phyloP scores from a whole-genome alignment of 2,329 filamentous ascomycete genomes.

The Chaetomium strumarium region DNA sequence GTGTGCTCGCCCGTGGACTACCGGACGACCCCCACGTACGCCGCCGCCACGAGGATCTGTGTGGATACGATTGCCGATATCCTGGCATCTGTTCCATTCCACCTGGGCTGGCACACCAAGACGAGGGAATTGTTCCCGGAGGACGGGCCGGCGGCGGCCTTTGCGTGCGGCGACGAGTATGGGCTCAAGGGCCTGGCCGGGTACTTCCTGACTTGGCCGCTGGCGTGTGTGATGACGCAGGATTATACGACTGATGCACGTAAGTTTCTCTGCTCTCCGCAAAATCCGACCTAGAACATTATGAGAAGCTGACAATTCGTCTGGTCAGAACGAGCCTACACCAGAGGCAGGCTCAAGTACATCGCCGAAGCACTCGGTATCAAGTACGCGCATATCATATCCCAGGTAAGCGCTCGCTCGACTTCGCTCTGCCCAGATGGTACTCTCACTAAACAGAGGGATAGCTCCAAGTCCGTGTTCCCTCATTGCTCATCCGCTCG shows the following conservation, averaged over 20 bases:
- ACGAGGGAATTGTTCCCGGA: slow-evolving; percentile 36
- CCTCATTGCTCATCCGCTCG: slow-evolving; percentile 55
- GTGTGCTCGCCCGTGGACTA: slow-evolving; percentile 55
- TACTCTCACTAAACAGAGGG: neutral
- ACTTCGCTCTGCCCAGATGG: neutral
- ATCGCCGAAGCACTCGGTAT: slow-evolving; percentile 53
- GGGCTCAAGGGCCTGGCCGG: slow-evolving; percentile 50
- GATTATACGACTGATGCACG: slow-evolving; percentile 54
- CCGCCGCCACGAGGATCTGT: slow-evolving; percentile 45
- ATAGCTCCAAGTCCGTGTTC: slow-evolving; percentile 52
- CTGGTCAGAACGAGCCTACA: slow-evolving; percentile 45
- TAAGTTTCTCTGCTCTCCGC: slow-evolving; percentile 2
- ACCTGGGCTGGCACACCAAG: slow-evolving; percentile 53
- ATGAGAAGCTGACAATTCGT: neutral
- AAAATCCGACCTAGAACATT: neutral
- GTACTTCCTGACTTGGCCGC: slow-evolving; percentile 55
- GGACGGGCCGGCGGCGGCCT: slow-evolving; percentile 39
- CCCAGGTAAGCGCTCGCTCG: slow-evolving; percentile 40
- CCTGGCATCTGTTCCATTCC: slow-evolving; percentile 55
- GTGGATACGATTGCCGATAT: slow-evolving; percentile 52
- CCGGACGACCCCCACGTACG: slow-evolving; percentile 57
- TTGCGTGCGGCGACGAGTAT: slow-evolving; percentile 45
- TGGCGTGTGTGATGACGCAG: slow-evolving; percentile 48
- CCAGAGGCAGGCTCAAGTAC: slow-evolving; percentile 46
- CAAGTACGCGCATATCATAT: slow-evolving; percentile 51